Base-by-base conservation (phyloP, 441 rosid genomes). In the Macaranga tanarius region DNA sequence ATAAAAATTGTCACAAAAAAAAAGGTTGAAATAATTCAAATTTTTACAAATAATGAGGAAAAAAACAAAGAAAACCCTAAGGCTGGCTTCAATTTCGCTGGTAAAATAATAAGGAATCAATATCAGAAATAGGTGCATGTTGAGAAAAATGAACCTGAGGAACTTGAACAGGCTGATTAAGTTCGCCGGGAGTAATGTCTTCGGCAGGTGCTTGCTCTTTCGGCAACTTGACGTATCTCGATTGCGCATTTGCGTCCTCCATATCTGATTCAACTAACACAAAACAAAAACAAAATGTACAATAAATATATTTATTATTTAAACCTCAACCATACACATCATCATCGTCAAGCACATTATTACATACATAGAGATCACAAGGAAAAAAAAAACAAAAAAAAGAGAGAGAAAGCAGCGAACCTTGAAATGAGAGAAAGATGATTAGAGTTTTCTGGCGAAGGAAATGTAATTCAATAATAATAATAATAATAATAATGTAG, bases 141-240 rank as follows among this genome's bases (percentile, higher is more conserved):
- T 34, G 19, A 19, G 8, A 48, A 20, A 40, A 0, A 1, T 22
- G 25, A 34, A 85, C 98, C 92, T 88, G 89, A 81, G 96, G 96
- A 73, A 91, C 88, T 72, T 86, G 76, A 52, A 93, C 75, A n/a
- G 98, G 97, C 75, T 91, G 97, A 79, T 93, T 91, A 79, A 93
- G 97, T 81, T 93, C 97, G n/a, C 98, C 98, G 12, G 97, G 95
- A 10, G 85, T 79, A 76, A 91, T 86, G 59, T 91, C 91, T 70
- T 90, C 89, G 1, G 75, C 76, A 0, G 89, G 87, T 7, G 54
- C n/a, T 64, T 90, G 90, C 58, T 89, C 96, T 70, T 78, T 90
- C 65, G 84, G 83, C 77, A 91, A 77, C 78, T 79, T 84, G 66
- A 90, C 95, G 80, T 91, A 91, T 62, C 85, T 85, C 45, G 95